Percentiles rank a stretch among this genome's conserved stretches.
Conservation (phyloP, 2,329 filamentous ascomycete species). For the Neobulgaria alba region DNA sequence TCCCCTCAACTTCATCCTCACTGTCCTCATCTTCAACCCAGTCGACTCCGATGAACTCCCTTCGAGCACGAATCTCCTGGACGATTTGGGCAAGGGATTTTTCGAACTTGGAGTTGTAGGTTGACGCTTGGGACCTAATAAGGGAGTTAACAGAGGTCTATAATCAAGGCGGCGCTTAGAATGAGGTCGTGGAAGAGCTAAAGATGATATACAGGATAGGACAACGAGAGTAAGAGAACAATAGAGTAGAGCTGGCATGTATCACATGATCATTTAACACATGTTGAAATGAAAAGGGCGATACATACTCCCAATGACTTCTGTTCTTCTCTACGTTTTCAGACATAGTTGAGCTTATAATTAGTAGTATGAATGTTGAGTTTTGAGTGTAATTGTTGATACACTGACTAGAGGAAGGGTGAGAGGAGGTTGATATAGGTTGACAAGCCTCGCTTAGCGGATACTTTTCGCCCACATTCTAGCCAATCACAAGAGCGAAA, state of each 20-base stretch:
- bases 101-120: conserved; percentile 49
- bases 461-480: conserved; percentile 17
- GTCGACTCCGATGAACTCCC: conserved; percentile 54
- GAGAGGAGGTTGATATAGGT: not conserved
- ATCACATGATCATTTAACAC: not conserved
- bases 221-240: no score
- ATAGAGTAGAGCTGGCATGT: no score
- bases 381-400: not conserved
- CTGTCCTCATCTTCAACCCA: conserved; percentile 33
- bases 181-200: not conserved
- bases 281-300: not conserved
- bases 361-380: not conserved
- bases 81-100: conserved; percentile 46
- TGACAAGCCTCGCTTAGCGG: conserved; percentile 21
- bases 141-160: not conserved
- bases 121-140: conserved; percentile 33
- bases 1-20: conserved; percentile 7
- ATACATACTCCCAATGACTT: conserved; percentile 33
- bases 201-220: no score
- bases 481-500: not conserved
- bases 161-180: not conserved
- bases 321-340: conserved; percentile 32
- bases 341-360: conserved; percentile 15
- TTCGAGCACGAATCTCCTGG: conserved; percentile 41
- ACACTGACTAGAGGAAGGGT: not conserved